Evolutionary conservation across 768 basidiomycete species (phyloP), one percentile per base, ranked within the genome.

Genomic region (Mycena belliarum): DNA sequence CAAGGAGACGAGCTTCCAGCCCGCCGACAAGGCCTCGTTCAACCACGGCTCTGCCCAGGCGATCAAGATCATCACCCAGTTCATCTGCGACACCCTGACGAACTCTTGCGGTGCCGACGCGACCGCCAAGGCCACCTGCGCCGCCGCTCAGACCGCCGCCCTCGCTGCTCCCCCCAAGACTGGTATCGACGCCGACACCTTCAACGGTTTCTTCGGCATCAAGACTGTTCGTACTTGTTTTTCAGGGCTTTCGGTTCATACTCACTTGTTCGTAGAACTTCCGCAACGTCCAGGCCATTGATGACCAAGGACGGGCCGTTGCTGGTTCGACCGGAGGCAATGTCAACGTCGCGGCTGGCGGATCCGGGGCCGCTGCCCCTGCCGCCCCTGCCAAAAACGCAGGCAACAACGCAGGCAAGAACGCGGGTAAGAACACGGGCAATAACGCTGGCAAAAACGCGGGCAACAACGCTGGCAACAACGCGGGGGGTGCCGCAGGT

Each of bases 141-240:
- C 65, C 2, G 63, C 60, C 10, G 81, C 79, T 8, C 44, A 68
- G 41, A 59, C 74, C 29, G 79, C 81, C 51, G 82, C 82, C 18
- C 66, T 68, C 53, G 71, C 78, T 33, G 75, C 71, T 10, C 45
- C 76, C 1, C 72, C 74, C 8, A 73, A 72, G 58, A 76, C 75
- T 24, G 85, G 85, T 61, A 77, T 72, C 14, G 81, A 84, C 63
- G 85, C 86, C 16, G 86, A 87, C 67, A 79, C 73, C 4, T 88
- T 86, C 78, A 87, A 88, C 70, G 75, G 73, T n/a, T 78, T 69
- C 41, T 84, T 87, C 61, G 83, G 81, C 20, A 76, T 82, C 57
- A 70, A 43, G 6, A 85, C 84, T 48, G 77, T 78, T 46, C 44
- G 73, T 66, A 42, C n/a, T n/a, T n/a, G n/a, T n/a, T n/a, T 16